Percentiles rank a stretch among this genome's conserved stretches.
phyloP scores from a whole-genome alignment of 768 basidiomycete species.

The Amyloporia xantha region DNA sequence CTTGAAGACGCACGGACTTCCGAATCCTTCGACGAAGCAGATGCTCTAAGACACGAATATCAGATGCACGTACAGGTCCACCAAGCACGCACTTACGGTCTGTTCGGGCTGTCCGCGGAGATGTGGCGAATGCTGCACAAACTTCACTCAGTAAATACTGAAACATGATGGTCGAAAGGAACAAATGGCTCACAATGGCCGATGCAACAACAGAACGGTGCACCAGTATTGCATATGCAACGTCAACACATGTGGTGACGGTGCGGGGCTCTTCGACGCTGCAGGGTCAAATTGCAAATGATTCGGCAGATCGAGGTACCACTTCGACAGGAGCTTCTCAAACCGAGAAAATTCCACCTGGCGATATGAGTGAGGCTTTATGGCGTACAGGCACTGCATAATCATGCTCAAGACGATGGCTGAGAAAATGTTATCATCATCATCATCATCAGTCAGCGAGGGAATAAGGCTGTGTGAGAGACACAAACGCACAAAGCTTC shows the following conservation, averaged over 20 bases:
- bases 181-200: slow-evolving; percentile 76
- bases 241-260: slow-evolving; percentile 61
- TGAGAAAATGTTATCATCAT: slow-evolving; percentile 20
- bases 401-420: slow-evolving; percentile 65
- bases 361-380: slow-evolving; percentile 48
- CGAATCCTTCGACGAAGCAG: slow-evolving; percentile 34
- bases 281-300: slow-evolving; percentile 60
- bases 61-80: not conserved
- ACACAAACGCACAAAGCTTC: slow-evolving; percentile 61
- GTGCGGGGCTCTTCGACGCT: slow-evolving; percentile 34
- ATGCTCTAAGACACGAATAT: slow-evolving; percentile 6
- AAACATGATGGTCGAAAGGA: too few species aligned
- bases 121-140: slow-evolving; percentile 27
- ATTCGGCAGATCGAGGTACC: slow-evolving; percentile 66
- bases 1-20: slow-evolving; percentile 49
- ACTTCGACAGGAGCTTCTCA: slow-evolving; percentile 62
- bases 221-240: slow-evolving; percentile 88
- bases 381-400: slow-evolving; percentile 65
- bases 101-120: slow-evolving; percentile 12
- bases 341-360: slow-evolving; percentile 50
- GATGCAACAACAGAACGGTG: slow-evolving; percentile 63
- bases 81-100: slow-evolving; percentile 10
- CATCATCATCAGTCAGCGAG: not conserved
- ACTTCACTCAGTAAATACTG: too few species aligned
- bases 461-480: slow-evolving; percentile 10